Base-by-base conservation (phyloP, 192 early-diverging fungal species). In the Radiomyces spectabilis region DNA sequence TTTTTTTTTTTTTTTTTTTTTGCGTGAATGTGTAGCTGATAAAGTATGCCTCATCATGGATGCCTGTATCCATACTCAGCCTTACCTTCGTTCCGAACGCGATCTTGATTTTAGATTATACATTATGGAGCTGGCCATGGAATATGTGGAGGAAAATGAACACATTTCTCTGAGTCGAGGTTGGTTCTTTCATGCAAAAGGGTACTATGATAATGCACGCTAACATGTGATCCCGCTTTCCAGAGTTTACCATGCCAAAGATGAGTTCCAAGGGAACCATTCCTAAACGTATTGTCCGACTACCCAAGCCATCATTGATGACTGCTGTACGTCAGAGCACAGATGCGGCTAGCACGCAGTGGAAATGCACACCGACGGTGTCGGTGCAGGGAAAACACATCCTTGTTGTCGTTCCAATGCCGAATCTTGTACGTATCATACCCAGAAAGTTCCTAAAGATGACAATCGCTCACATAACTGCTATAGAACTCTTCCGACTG, bases 71-170 rank as follows among this genome's bases (percentile, higher is more conserved):
- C 68, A 89, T 55, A 69, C 77, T 2, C 56, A 75, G 8, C 68
- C 79, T 16, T 71, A 71, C 26, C 51, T 67, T 31, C 78, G 87
- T 45, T 49, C 80, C 15, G 58, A 62, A 29, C 57, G 59, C 34
- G 86, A 89, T 32, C 48, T 62, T 13, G 83, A 87, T 51, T 89
- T 71, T 57, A 73, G 79, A 40, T 49, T 83, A 13, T 89, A 87
- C 64, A 61, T 89, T 30, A 68, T 83, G 27, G 84, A 85, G 56
- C 57, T 89, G 8, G 63, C 81, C 0, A 59, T 89, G 57, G 80
- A 84, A 47, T 77, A 78, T 72, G 61, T 85, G 2, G 86, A 88
- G 57, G 81, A 87, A 53, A 81, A 78, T 40, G 61, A 78, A 18
- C 58, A 43, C 19, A 37, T 87, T 22, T 50, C 71, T 13, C 57